Evolutionary conservation across 495 filamentous ascomycete genomes (phyloP).

Genomic region (Podospora bellae-mahoneyi): DNA sequence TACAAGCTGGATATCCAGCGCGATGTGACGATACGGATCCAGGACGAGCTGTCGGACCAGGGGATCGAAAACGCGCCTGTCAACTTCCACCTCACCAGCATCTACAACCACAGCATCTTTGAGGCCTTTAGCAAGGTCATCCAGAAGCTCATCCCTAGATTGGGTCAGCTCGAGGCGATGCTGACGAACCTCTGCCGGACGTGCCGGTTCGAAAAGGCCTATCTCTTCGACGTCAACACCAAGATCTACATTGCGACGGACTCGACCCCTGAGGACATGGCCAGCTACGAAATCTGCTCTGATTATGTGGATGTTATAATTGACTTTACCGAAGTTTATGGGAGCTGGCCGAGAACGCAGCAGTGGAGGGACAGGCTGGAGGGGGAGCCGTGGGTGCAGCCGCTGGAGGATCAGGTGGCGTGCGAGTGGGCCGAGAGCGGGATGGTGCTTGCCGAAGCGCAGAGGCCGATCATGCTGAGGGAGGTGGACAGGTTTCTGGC

Average conservation of each 20-base stretch:
- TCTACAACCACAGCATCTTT: conserved; percentile 97
- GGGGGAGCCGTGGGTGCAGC: conserved; percentile 57
- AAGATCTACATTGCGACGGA: conserved; percentile 99
- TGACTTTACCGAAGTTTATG: conserved; percentile 92
- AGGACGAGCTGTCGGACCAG: conserved; percentile 88
- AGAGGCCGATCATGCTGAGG: conserved; percentile 74
- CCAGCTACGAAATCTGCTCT: conserved; percentile 93
- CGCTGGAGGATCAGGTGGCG: conserved; percentile 60
- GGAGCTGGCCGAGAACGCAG: conserved; percentile 59
- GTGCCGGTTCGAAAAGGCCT: conserved; percentile 94
- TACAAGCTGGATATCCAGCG: conserved; percentile 90
- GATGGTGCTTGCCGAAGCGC: conserved; percentile 74
- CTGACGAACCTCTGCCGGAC: conserved; percentile 84
- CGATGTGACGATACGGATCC: conserved; percentile 93
- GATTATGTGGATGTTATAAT: conserved; percentile 98
- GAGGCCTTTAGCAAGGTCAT: conserved; percentile 98
- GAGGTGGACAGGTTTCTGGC: conserved; percentile 88
- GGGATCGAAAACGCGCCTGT: conserved; percentile 90
- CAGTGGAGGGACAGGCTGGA: conserved; percentile 54
- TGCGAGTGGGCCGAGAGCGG: conserved; percentile 72
- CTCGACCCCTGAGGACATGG: conserved; percentile 85
- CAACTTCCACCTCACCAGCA: conserved; percentile 89
- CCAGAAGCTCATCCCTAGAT: conserved; percentile 90
- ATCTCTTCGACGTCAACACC: conserved; percentile 91
- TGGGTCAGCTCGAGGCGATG: conserved; percentile 86